A percentile compares a stretch with the other conserved stretches of the same genome.
These are phyloP conservation scores for Alternaria longipes DNA, from an alignment of 2,329 filamentous ascomycete species.

Conservation along the genomic window DNA sequence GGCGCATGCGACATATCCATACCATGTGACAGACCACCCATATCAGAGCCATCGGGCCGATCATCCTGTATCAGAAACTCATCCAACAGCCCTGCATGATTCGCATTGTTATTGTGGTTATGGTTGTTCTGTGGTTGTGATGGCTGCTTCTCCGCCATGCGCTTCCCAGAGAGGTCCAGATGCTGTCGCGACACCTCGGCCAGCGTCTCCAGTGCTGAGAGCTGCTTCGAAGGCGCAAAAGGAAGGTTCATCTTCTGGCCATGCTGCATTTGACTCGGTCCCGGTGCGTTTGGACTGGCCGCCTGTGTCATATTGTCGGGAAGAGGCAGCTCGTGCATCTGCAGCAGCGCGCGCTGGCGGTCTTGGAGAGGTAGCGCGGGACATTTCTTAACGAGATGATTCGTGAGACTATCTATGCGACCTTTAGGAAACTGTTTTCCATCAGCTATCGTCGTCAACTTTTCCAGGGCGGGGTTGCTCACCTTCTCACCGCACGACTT, in stretches of 20 bases:
- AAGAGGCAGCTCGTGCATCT: conserved; percentile 72
- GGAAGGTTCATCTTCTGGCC: conserved; percentile 52
- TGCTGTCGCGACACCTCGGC: conserved; percentile 85
- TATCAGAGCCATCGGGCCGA: conserved; percentile 42
- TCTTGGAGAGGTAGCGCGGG: conserved; percentile 78
- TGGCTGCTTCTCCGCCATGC: conserved; percentile 47
- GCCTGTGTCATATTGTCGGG: conserved; percentile 50
- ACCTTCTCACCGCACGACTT: conserved; percentile 82
- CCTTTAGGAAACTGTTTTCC: conserved; percentile 77
- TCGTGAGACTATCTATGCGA: conserved; percentile 81
- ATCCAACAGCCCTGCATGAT: conserved; percentile 44
- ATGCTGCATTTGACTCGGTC: conserved; percentile 32
- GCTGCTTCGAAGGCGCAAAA: conserved; percentile 62
- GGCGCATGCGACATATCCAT: conserved; percentile 47
- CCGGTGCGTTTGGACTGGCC: conserved; percentile 20
- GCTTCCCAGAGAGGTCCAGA: conserved; percentile 65
- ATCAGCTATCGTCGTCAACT: conserved; percentile 32
- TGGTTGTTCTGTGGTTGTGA: conserved; percentile 28
- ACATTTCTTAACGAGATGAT: conserved; percentile 87
- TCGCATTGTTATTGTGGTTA: conserved; percentile 17
- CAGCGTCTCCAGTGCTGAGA: conserved; percentile 84
- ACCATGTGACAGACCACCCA: conserved; percentile 35
- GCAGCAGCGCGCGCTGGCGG: conserved; percentile 76
- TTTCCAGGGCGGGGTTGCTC: conserved; percentile 27
- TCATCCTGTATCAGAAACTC: conserved; percentile 53